A percentile compares a stretch with the other conserved stretches of the same genome.
phyloP scores from a whole-genome alignment of 2,329 filamentous ascomycete genomes.

The Aspergillus persii region DNA sequence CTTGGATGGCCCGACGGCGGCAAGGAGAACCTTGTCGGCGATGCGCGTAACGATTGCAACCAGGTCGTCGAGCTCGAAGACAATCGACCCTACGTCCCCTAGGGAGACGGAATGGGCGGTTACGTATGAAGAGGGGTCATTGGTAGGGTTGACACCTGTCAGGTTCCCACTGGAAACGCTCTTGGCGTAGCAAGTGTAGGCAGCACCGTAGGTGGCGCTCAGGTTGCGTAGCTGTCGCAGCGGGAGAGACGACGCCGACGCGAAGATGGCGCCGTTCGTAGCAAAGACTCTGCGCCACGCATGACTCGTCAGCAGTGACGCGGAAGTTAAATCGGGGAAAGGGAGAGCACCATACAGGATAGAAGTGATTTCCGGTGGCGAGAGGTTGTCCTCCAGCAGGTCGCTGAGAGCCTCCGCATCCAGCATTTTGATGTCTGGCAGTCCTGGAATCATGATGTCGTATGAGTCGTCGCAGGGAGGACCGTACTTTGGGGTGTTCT shows the following conservation, averaged over 20 bases:
- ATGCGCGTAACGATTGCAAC: constrained; percentile 43
- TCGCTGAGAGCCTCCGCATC: constrained; percentile 42
- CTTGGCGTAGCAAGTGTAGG: constrained; percentile 44
- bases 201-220: constrained; percentile 44
- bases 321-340: background rate
- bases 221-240: constrained; percentile 42
- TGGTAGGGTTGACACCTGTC: constrained; percentile 43
- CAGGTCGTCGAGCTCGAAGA: constrained; percentile 42
- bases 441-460: constrained; percentile 40
- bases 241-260: constrained; percentile 40
- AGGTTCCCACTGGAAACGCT: constrained; percentile 41
- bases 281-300: constrained; percentile 37
- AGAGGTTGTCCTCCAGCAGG: constrained; percentile 43
- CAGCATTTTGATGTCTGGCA: constrained; percentile 45
- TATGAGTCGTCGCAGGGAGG: constrained; percentile 12
- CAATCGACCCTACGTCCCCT: constrained; percentile 44
- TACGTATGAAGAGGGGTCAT: constrained; percentile 43
- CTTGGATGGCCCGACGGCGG: constrained; percentile 40
- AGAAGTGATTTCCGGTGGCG: constrained; percentile 44
- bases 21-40: constrained; percentile 43
- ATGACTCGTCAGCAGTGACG: constrained; percentile 6
- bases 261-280: constrained; percentile 45
- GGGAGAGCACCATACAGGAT: constrained; percentile 35
- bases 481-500: constrained; percentile 20
- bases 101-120: constrained; percentile 42